Evolutionary conservation across 441 rosid genomes (phyloP).

Genomic region (Gossypium schwendimanii): DNA sequence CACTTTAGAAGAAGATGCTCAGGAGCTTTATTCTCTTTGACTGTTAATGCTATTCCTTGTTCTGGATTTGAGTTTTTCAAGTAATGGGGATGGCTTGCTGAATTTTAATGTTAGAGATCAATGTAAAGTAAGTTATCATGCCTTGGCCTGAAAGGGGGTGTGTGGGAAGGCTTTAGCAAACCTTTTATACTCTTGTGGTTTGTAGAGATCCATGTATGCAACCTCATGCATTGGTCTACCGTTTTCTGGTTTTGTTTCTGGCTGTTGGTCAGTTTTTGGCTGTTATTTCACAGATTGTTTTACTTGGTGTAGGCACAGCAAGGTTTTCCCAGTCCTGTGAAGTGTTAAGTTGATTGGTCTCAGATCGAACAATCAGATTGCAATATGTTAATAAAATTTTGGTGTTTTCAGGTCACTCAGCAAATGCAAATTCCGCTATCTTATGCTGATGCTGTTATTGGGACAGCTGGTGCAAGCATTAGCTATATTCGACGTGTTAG

Average conservation of each 20-base stretch:
- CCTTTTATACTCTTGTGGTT: neutral
- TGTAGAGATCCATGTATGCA: neutral
- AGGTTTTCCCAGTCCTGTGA: neutral
- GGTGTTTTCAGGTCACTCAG: constrained; percentile 57
- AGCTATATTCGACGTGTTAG: constrained; percentile 92
- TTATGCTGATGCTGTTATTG: constrained; percentile 93
- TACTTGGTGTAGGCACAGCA: neutral
- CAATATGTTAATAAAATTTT: neutral
- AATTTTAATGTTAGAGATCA: neutral
- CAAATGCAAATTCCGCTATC: constrained; percentile 91
- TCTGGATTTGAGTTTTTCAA: neutral
- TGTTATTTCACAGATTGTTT: neutral
- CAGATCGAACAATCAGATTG: neutral
- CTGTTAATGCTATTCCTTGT: neutral
- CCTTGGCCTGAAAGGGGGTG: neutral
- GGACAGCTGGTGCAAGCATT: constrained; percentile 86
- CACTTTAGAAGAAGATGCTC: constrained; percentile 20
- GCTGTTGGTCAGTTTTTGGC: neutral
- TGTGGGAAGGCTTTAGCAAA: neutral
- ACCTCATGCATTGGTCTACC: neutral
- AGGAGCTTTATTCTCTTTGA: neutral
- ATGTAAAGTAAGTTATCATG: neutral
- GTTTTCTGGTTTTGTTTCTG: neutral
- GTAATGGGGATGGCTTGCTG: neutral
- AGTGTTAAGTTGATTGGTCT: neutral